A percentile compares a stretch with the other conserved stretches of the same genome.
These are phyloP conservation scores for Stylonectria norvegica DNA, from an alignment of 2,329 filamentous ascomycete species.

Conservation along the genomic window DNA sequence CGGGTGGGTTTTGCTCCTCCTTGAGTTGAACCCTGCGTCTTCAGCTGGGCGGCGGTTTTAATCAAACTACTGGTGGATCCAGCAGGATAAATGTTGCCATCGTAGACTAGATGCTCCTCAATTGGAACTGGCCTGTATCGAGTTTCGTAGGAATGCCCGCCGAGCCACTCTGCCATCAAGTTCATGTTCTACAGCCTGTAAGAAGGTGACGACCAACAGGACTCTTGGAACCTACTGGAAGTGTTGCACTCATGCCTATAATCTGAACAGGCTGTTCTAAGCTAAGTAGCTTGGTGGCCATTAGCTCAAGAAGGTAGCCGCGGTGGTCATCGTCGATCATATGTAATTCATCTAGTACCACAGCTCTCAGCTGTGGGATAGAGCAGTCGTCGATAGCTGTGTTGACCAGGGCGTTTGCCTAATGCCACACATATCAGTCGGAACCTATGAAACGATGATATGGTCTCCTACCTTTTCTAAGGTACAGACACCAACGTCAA, in stretches of 20 bases:
- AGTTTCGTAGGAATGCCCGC: constrained; percentile 68
- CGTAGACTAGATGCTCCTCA: constrained; percentile 70
- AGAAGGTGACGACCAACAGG: background rate
- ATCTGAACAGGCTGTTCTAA: constrained; percentile 66
- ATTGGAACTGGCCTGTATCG: constrained; percentile 72
- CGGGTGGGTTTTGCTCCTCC: constrained; percentile 40
- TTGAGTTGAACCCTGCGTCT: constrained; percentile 33
- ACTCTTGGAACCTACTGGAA: constrained; percentile 52
- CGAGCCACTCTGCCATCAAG: constrained; percentile 66
- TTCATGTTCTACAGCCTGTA: constrained; percentile 57
- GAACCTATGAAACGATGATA: background rate
- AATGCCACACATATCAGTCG: constrained; percentile 6
- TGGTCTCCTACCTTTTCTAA: constrained; percentile 61
- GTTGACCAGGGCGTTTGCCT: constrained; percentile 75
- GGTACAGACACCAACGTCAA: constrained; percentile 75
- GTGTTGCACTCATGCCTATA: constrained; percentile 75
- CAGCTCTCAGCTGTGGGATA: constrained; percentile 59
- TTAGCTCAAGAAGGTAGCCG: constrained; percentile 71
- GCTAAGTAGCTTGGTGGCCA: constrained; percentile 69
- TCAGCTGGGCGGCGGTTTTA: constrained; percentile 53
- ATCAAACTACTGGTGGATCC: constrained; percentile 53
- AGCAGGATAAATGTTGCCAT: constrained; percentile 63
- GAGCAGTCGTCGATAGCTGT: constrained; percentile 67
- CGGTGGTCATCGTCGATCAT: constrained; percentile 76
- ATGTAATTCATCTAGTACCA: constrained; percentile 76